Evolutionary conservation across 768 basidiomycete species (phyloP), one percentile per base, ranked within the genome.

Genomic region (Exsudoporus frostii): DNA sequence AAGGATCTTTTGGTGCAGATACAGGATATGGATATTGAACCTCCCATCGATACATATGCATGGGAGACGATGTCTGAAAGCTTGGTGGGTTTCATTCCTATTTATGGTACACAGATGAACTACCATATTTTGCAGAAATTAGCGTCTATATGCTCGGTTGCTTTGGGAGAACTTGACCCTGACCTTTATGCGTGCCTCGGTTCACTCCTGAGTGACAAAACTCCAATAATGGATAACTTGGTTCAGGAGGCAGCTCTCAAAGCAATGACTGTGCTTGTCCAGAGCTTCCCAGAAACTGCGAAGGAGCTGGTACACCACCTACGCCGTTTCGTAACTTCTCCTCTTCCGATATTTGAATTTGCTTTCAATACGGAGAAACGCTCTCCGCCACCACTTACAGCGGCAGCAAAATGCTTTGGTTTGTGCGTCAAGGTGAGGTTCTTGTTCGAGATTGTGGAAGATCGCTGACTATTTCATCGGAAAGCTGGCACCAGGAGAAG

Each of bases 61-160:
- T 93, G 87, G 86, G 92, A 94, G 65, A 93, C 92, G 0, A 86
- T 94, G 85, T 90, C 92, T 10, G 92, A 94, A 65, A 88, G 88
- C 59, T 69, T 94, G 78, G 92, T 91, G 60, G 44, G 82, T 70
- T 37, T 40, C 20, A 45, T 24, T 50, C 48, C 11, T 22, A 22
- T 19, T 5, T 20, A 42, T 30, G 13, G n/a, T 36, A 15, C 32
- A n/a, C 41, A 34, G 7, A 43, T 45, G 22, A 19, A 27, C 17
- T 47, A 50, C 5, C 15, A 33, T 6, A 45, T 7, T 19, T 37
- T 7, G 0, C 60, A 94, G 92, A 94, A 93, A 90, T 73, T 94
- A 19, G 86, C 89, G 4, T 84, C 90, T 4, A 75, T 93, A 30
- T 92, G 92, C 62, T 89, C 84, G 36, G 79, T 90, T 41, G 88